Percentiles rank a stretch among this genome's conserved stretches.
Conservation (phyloP, 2,329 filamentous ascomycete genomes). For the Claviceps humidiphila region DNA sequence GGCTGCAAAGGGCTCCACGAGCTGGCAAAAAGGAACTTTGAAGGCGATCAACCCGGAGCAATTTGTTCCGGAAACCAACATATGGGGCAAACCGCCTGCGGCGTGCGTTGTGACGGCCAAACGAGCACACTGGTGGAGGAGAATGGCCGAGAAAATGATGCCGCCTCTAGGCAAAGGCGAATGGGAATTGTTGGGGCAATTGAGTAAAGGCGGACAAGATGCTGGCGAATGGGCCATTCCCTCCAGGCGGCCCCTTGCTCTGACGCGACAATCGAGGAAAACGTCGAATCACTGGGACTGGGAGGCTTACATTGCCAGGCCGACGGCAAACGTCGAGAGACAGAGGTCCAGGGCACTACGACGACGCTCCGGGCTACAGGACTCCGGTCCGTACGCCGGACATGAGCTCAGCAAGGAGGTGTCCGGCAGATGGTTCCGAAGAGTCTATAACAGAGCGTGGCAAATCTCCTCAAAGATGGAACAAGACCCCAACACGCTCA, state of each 20-base stretch:
- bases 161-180: conserved; percentile 41
- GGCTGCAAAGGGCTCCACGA: conserved; percentile 8
- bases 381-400: conserved; percentile 25
- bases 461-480: conserved; percentile 29
- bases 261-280: background rate
- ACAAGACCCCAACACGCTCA: conserved; percentile 16
- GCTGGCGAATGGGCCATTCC: conserved; percentile 25
- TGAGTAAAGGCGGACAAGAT: conserved; percentile 29
- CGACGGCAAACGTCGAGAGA: conserved; percentile 26
- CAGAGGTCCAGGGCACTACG: conserved; percentile 18
- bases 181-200: conserved; percentile 39
- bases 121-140: conserved; percentile 34
- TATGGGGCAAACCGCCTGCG: conserved; percentile 35
- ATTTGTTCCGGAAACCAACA: conserved; percentile 28
- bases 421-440: conserved; percentile 29
- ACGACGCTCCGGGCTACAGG: conserved; percentile 22
- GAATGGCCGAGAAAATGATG: conserved; percentile 30
- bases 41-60: conserved; percentile 21
- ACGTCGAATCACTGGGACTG: conserved; percentile 25
- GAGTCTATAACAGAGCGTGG: conserved; percentile 35
- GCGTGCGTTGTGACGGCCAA: conserved; percentile 28
- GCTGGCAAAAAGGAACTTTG: conserved; percentile 15
- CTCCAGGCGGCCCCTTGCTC: conserved; percentile 14
- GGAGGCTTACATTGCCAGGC: conserved; percentile 26
- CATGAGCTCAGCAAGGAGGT: conserved; percentile 19